These are phyloP conservation scores for Jatropha multifida DNA, from an alignment of 441 rosid species.

Conservation along the genomic window DNA sequence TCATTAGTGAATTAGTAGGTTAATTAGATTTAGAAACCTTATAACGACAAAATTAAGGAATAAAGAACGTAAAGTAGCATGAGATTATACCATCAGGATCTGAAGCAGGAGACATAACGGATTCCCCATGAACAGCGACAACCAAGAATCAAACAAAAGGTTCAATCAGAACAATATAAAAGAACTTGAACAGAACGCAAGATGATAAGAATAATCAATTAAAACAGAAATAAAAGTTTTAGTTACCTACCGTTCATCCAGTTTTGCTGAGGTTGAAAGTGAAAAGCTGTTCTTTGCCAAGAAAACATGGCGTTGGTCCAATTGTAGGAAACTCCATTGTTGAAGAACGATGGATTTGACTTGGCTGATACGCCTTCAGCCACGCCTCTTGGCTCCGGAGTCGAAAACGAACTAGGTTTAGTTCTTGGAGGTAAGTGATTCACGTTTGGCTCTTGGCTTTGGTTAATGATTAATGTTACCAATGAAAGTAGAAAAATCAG, in stretches of 20 bases:
- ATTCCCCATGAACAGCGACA: slow-evolving; percentile 16
- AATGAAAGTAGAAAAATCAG: slow-evolving; percentile 40
- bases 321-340: slow-evolving; percentile 37
- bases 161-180: slow-evolving; percentile 17
- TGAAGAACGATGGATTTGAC: slow-evolving; percentile 42
- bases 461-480: slow-evolving; percentile 40
- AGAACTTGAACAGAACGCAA: neutral
- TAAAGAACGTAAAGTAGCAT: neutral
- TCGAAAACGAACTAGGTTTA: slow-evolving; percentile 15
- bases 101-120: slow-evolving; percentile 35
- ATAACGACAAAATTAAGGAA: neutral
- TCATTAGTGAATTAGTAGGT: too few relatives aligned
- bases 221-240: neutral
- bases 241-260: slow-evolving; percentile 88
- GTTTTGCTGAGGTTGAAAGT: slow-evolving; percentile 82
- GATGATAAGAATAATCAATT: neutral
- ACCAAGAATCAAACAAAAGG: neutral
- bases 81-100: slow-evolving; percentile 77
- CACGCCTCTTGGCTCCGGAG: slow-evolving; percentile 45
- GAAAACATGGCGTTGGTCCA: slow-evolving; percentile 74
- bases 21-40: too few relatives aligned
- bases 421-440: slow-evolving; percentile 9
- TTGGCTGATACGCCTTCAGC: slow-evolving; percentile 76
- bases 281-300: slow-evolving; percentile 88
- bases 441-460: slow-evolving; percentile 32